These are phyloP conservation scores for Chytridium lagenaria DNA, from an alignment of 371 early-diverging fungal species.

Conservation along the genomic window DNA sequence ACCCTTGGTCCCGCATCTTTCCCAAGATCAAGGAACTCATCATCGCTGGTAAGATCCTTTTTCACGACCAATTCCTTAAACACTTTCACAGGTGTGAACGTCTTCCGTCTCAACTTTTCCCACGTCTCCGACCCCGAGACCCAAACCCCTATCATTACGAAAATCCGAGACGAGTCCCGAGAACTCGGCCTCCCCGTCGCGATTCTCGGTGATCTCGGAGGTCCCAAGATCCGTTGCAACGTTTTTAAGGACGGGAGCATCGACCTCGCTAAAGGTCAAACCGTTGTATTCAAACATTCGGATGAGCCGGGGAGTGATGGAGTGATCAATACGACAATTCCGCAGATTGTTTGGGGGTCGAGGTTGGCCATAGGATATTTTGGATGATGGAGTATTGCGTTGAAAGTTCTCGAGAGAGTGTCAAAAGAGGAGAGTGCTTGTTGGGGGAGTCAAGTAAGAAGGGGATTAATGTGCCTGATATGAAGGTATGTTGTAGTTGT, in stretches of 20 bases:
- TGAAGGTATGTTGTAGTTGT: slow-evolving; percentile 26
- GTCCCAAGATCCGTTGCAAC: slow-evolving; percentile 59
- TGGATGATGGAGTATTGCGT: slow-evolving; percentile 51
- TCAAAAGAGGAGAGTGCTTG: slow-evolving; percentile 45
- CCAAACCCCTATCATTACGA: slow-evolving; percentile 49
- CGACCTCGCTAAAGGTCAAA: slow-evolving; percentile 27
- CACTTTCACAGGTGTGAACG: slow-evolving; percentile 44
- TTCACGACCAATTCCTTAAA: not conserved
- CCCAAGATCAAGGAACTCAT: slow-evolving; percentile 46
- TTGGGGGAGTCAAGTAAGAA: slow-evolving; percentile 51
- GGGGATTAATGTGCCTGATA: slow-evolving; percentile 58
- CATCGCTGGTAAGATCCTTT: slow-evolving; percentile 37
- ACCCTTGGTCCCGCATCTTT: slow-evolving; percentile 52
- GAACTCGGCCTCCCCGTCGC: slow-evolving; percentile 50
- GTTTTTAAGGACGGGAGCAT: slow-evolving; percentile 45
- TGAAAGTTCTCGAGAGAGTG: slow-evolving; percentile 41
- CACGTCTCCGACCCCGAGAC: slow-evolving; percentile 50
- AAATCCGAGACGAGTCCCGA: slow-evolving; percentile 42
- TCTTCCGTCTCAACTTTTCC: slow-evolving; percentile 56
- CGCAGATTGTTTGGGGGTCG: slow-evolving; percentile 43
- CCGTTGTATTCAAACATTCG: slow-evolving; percentile 36
- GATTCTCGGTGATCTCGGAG: slow-evolving; percentile 52
- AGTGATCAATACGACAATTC: slow-evolving; percentile 48
- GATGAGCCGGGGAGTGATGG: slow-evolving; percentile 41
- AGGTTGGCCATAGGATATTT: slow-evolving; percentile 51